Percentiles rank a stretch among this genome's conserved stretches.
phyloP scores from a whole-genome alignment of 306 rosid genomes.

The Herpetospermum pedunculosum region DNA sequence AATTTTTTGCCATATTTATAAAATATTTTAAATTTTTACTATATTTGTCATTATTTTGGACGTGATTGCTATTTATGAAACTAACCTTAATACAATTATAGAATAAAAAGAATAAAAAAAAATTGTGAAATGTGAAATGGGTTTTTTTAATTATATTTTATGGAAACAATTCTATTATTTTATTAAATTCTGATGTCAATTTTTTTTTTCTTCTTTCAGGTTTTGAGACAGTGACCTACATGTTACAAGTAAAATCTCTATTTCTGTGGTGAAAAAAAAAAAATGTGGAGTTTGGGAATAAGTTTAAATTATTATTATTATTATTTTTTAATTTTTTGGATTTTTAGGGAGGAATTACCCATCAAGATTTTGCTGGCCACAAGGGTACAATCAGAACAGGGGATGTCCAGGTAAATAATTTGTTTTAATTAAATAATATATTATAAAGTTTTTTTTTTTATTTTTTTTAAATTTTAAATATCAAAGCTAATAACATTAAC shows the following conservation, averaged over 20 bases:
- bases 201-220: background rate
- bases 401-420: constrained; percentile 77
- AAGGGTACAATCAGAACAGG: constrained; percentile 78
- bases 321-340: background rate
- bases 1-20: too few relatives aligned
- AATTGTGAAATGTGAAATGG: too few relatives aligned
- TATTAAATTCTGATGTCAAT: background rate
- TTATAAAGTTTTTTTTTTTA: too few relatives aligned
- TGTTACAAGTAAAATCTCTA: constrained; percentile 25
- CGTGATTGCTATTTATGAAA: too few relatives aligned
- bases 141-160: too few relatives aligned
- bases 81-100: too few relatives aligned
- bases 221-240: constrained; percentile 14
- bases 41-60: too few relatives aligned
- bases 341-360: constrained; percentile 82
- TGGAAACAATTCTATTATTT: background rate
- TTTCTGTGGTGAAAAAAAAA: background rate
- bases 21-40: too few relatives aligned
- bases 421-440: too few relatives aligned
- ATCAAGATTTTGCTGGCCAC: constrained; percentile 94
- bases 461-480: background rate
- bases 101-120: too few relatives aligned
- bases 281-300: background rate
- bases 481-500: background rate
- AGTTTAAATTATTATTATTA: background rate